Percentiles rank a stretch among this genome's conserved stretches.
phyloP scores from a whole-genome alignment of 148 eudicot genomes.

The Linanthus parryae region DNA sequence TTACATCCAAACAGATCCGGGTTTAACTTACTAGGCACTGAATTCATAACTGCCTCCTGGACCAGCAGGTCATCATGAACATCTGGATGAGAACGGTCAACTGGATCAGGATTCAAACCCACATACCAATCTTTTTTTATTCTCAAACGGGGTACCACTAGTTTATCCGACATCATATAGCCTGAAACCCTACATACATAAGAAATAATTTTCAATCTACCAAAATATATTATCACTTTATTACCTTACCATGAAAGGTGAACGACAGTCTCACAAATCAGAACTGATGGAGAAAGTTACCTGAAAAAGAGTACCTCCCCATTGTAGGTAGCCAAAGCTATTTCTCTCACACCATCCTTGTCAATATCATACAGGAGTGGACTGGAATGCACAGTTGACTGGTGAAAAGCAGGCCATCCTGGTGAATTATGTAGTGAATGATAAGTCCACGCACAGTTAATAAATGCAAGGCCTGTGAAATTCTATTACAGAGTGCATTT shows the following conservation, averaged over 20 bases:
- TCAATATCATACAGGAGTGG: conserved; percentile 96
- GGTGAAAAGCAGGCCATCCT: conserved; percentile 99
- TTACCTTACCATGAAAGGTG: neutral
- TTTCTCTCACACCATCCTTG: conserved; percentile 97
- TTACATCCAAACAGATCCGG: neutral
- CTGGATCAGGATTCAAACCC: conserved; percentile 76
- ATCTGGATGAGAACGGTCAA: conserved; percentile 96
- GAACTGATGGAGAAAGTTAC: conserved; percentile 19
- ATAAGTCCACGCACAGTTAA: conserved; percentile 1
- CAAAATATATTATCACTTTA: neutral
- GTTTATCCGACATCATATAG: conserved; percentile 91
- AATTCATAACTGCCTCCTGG: conserved; percentile 58
- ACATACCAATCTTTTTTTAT: conserved; percentile 82
- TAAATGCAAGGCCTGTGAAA: neutral
- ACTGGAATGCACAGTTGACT: conserved; percentile 95
- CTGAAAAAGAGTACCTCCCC: conserved; percentile 98
- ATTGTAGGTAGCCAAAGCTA: conserved; percentile 90
- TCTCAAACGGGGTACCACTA: conserved; percentile 81
- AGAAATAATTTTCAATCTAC: conserved; percentile 3
- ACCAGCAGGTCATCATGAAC: conserved; percentile 75
- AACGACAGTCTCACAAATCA: neutral
- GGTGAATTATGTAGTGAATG: conserved; percentile 13
- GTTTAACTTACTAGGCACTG: conserved; percentile 46
- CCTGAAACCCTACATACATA: conserved; percentile 68
- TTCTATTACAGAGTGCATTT: neutral